phyloP scores from a whole-genome alignment of 495 filamentous ascomycete genomes.

The Peziza echinospora region DNA sequence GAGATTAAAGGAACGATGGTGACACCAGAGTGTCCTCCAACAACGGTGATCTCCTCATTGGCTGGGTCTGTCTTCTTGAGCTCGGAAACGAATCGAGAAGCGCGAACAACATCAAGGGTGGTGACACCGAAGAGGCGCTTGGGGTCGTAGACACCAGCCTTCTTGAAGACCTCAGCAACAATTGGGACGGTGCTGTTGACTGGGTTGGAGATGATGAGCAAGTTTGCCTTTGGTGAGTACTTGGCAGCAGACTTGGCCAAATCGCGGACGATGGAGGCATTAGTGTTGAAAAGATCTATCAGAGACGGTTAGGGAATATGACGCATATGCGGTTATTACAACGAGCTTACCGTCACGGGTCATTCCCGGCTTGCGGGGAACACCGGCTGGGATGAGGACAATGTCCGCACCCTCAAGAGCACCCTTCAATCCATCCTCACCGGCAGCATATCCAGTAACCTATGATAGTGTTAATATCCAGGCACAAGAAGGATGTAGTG shows the following conservation, averaged over 20 bases:
- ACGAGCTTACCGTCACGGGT: conserved; percentile 59
- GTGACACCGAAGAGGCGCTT: conserved; percentile 98
- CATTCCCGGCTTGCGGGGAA: conserved; percentile 99
- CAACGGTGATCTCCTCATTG: conserved; percentile 80
- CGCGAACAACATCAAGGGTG: conserved; percentile 95
- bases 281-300: conserved; percentile 95
- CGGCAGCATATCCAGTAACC: conserved; percentile 72
- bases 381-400: conserved; percentile 92
- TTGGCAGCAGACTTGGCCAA: conserved; percentile 89
- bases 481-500: no score
- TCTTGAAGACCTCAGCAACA: conserved; percentile 88
- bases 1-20: conserved; percentile 96
- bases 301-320: not conserved
- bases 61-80: conserved; percentile 73
- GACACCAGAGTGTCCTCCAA: conserved; percentile 91
- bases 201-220: conserved; percentile 95
- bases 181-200: conserved; percentile 99
- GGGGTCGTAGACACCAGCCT: conserved; percentile 84
- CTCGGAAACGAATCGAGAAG: conserved; percentile 88
- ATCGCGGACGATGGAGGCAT: conserved; percentile 96
- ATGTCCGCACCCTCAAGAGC: conserved; percentile 72
- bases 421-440: conserved; percentile 46
- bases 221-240: conserved; percentile 71
- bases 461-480: conserved; percentile 2
- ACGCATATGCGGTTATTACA: not conserved